These are phyloP conservation scores for Coemansia sp. DNA, from an alignment of 192 early-diverging fungal genomes.

Conservation along the genomic window DNA sequence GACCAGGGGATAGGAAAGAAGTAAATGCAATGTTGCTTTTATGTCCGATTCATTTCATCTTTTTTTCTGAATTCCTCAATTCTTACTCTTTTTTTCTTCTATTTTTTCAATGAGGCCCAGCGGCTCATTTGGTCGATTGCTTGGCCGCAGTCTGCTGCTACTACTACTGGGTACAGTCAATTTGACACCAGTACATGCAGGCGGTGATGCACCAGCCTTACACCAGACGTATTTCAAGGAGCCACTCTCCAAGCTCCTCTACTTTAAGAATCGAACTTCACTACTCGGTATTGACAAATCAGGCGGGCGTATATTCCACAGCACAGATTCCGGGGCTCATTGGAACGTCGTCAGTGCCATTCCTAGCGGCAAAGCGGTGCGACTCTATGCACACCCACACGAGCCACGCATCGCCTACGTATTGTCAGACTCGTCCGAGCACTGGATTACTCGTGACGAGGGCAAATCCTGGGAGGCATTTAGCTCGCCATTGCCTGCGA, in stretches of 20 bases:
- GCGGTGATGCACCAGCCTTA: constrained; percentile 22
- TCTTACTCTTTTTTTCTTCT: background rate
- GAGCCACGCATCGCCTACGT: constrained; percentile 57
- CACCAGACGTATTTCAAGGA: constrained; percentile 41
- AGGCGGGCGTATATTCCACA: constrained; percentile 58
- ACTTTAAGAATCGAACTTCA: constrained; percentile 36
- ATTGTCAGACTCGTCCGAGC: constrained; percentile 30
- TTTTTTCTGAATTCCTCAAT: background rate
- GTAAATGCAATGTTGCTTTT: background rate
- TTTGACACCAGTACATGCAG: background rate
- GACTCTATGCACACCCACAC: constrained; percentile 65
- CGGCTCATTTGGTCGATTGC: constrained; percentile 8
- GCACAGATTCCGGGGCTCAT: constrained; percentile 64
- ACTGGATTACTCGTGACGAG: constrained; percentile 52
- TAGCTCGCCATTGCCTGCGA: constrained; percentile 40
- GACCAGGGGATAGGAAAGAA: background rate
- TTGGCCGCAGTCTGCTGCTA: background rate
- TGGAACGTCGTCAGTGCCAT: constrained; percentile 59
- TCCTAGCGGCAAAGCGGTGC: constrained; percentile 40
- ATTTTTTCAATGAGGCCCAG: constrained; percentile 4
- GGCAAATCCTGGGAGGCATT: constrained; percentile 47
- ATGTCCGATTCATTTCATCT: background rate
- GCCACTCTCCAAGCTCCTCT: constrained; percentile 42
- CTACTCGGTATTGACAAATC: constrained; percentile 59
- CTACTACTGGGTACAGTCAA: constrained; percentile 4